Percentiles rank a stretch among this genome's conserved stretches.
These are phyloP conservation scores for Exophiala aquamarina DNA, from an alignment of 2,329 filamentous ascomycete species.

Conservation along the genomic window DNA sequence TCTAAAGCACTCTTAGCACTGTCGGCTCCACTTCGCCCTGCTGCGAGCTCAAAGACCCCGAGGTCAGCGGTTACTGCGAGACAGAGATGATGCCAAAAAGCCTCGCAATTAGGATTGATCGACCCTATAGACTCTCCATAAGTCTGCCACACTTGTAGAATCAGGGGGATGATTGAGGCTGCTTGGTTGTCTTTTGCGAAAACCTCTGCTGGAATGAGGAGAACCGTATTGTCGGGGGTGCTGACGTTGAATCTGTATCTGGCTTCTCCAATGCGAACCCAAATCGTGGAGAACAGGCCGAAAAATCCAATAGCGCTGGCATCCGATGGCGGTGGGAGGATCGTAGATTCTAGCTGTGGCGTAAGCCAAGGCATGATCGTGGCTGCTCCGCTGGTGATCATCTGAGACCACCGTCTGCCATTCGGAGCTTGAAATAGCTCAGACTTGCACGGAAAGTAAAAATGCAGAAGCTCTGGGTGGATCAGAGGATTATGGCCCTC, in stretches of 20 bases:
- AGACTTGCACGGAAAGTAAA: conserved; percentile 9
- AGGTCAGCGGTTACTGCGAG: conserved; percentile 53
- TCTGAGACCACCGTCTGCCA: conserved; percentile 3
- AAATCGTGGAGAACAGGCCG: conserved; percentile 7
- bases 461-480: conserved; percentile 2
- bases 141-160: not conserved
- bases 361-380: conserved; percentile 7
- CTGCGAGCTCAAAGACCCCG: conserved; percentile 52
- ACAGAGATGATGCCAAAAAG: conserved; percentile 55
- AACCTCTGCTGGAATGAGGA: conserved; percentile 4
- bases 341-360: not conserved
- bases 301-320: conserved; percentile 6
- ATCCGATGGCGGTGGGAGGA: conserved; percentile 1
- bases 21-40: conserved; percentile 47
- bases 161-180: conserved; percentile 1
- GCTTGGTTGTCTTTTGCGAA: conserved; percentile 7
- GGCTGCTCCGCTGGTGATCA: conserved; percentile 3
- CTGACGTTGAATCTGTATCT: not conserved
- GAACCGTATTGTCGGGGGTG: not conserved
- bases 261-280: not conserved
- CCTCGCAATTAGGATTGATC: conserved; percentile 48
- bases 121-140: conserved; percentile 45
- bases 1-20: conserved; percentile 49
- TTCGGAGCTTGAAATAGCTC: conserved; percentile 9
- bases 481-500: conserved; percentile 8